Percentiles rank a stretch among this genome's conserved stretches.
phyloP scores from a whole-genome alignment of 1,139 yeast genomes.

The Suhomyces ambrosiae region DNA sequence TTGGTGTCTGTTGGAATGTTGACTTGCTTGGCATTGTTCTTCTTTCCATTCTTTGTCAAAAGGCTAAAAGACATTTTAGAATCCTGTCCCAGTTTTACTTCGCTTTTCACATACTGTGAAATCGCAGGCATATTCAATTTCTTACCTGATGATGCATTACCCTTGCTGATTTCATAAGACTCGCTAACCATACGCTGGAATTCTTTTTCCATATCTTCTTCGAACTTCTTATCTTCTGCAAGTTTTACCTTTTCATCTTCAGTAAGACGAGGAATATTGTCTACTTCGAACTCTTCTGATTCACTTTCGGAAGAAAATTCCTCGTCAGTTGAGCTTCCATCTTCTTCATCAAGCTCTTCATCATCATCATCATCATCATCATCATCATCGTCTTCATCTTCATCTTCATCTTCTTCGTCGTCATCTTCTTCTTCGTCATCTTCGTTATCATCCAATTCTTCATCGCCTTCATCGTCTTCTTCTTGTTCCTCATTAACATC shows the following conservation, averaged over 20 bases:
- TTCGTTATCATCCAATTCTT: slow-evolving; percentile 9
- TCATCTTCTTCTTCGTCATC: slow-evolving; percentile 12
- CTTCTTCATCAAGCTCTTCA: slow-evolving; percentile 14
- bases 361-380: slow-evolving; percentile 11
- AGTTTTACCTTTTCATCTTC: slow-evolving; percentile 36
- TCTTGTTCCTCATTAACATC: slow-evolving; percentile 12
- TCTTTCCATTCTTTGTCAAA: slow-evolving; percentile 54
- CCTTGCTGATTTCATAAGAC: slow-evolving; percentile 43
- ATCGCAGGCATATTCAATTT: slow-evolving; percentile 24
- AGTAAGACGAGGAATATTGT: slow-evolving; percentile 10
- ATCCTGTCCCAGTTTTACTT: not conserved
- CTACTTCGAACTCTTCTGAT: slow-evolving; percentile 19
- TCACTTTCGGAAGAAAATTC: slow-evolving; percentile 16
- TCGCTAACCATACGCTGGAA: slow-evolving; percentile 52
- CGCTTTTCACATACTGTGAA: slow-evolving; percentile 7
- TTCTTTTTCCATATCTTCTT: slow-evolving; percentile 56
- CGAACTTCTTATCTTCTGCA: slow-evolving; percentile 48
- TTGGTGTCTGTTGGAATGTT: slow-evolving; percentile 50
- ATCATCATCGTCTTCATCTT: slow-evolving; percentile 14
- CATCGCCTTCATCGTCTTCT: slow-evolving; percentile 11
- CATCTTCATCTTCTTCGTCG: slow-evolving; percentile 13
- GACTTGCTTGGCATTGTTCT: slow-evolving; percentile 44
- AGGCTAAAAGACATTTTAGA: slow-evolving; percentile 50
- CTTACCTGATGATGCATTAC: slow-evolving; percentile 12
- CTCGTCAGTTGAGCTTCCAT: slow-evolving; percentile 17